Evolutionary conservation across 164 flowering plant genomes (phyloP).

Genomic region (Houttuynia cordata): DNA sequence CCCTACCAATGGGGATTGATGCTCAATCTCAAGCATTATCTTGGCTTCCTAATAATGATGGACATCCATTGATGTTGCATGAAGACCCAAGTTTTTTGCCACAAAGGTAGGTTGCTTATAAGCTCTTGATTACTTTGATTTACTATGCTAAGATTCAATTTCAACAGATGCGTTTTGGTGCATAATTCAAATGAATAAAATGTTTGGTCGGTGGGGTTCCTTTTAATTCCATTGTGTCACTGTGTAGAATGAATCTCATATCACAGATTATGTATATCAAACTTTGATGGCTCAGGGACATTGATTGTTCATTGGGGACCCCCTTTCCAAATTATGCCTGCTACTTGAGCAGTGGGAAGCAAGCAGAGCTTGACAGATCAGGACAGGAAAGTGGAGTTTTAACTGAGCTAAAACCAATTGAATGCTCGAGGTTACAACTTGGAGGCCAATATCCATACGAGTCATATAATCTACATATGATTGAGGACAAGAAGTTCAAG

Average conservation of each 20-base stretch:
- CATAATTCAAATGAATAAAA: too few species aligned
- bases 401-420: constrained; percentile 28
- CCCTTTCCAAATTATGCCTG: constrained; percentile 37
- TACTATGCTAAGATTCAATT: too few species aligned
- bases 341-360: constrained; percentile 29
- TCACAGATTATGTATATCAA: neutral
- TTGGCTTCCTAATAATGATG: constrained; percentile 48
- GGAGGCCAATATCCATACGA: constrained; percentile 40
- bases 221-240: too few species aligned
- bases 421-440: constrained; percentile 36
- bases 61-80: constrained; percentile 33
- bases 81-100: constrained; percentile 36
- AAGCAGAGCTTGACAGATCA: constrained; percentile 27
- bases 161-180: too few species aligned
- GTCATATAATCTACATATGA: constrained; percentile 23
- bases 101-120: constrained; percentile 32
- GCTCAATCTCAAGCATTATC: constrained; percentile 40
- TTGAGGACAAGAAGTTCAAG: constrained; percentile 25
- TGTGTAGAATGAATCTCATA: neutral
- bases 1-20: constrained; percentile 31
- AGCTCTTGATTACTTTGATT: too few species aligned
- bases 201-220: too few species aligned
- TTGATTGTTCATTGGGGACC: constrained; percentile 31
- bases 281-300: constrained; percentile 20
- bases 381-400: constrained; percentile 31